Conservation (phyloP, 768 basidiomycete species). For the Dacryopinax spathularia region DNA sequence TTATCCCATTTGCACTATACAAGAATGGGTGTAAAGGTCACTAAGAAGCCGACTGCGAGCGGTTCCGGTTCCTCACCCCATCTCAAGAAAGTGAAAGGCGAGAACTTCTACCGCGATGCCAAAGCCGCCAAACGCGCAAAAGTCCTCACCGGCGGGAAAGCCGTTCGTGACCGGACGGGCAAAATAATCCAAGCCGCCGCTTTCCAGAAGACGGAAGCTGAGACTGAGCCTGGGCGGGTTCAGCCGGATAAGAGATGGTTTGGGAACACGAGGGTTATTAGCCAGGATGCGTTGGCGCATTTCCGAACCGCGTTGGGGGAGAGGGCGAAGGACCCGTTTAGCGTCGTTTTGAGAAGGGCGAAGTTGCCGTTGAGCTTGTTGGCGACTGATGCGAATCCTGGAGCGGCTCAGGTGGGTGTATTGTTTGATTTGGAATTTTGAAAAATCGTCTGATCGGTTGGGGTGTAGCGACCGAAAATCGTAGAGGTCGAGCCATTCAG, state of each 20-base stretch:
- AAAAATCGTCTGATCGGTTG: neutral
- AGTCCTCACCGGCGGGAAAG: constrained; percentile 85
- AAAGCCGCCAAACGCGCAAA: constrained; percentile 73
- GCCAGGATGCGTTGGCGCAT: constrained; percentile 89
- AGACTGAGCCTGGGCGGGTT: constrained; percentile 77
- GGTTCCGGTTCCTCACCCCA: neutral
- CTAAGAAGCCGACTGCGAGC: neutral
- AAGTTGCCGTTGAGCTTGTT: constrained; percentile 94
- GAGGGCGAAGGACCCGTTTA: constrained; percentile 89
- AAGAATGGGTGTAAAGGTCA: neutral
- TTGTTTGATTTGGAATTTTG: neutral
- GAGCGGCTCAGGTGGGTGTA: constrained; percentile 50
- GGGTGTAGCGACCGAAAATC: constrained; percentile 65
- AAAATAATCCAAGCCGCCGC: constrained; percentile 87
- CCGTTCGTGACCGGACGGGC: constrained; percentile 79
- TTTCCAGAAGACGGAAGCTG: constrained; percentile 90
- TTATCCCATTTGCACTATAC: neutral
- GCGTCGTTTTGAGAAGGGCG: constrained; percentile 82
- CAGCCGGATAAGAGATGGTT: constrained; percentile 97
- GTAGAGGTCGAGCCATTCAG: constrained; percentile 90
- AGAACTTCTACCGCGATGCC: constrained; percentile 97
- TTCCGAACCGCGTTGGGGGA: constrained; percentile 77
- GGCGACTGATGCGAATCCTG: constrained; percentile 75
- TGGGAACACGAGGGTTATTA: constrained; percentile 97
- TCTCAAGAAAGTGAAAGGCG: constrained; percentile 66